These are phyloP conservation scores for Elasticomyces elasticus DNA, from an alignment of 495 filamentous ascomycete species.

Conservation along the genomic window DNA sequence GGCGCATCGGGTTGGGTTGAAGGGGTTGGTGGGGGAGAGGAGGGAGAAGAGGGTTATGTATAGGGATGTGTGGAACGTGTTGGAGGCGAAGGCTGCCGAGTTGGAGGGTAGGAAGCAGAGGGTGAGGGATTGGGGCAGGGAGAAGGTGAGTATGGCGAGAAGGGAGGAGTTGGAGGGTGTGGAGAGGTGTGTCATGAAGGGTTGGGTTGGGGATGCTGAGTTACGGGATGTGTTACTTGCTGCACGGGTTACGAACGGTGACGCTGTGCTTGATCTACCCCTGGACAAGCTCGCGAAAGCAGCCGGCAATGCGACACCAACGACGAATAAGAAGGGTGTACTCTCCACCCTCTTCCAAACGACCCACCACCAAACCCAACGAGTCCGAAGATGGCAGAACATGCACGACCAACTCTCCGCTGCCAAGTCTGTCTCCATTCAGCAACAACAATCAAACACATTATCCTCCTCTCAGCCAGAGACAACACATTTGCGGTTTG, in stretches of 20 bases:
- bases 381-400: conserved; percentile 62
- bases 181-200: conserved; percentile 47
- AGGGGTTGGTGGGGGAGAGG: conserved; percentile 43
- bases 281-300: conserved; percentile 64
- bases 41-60: conserved; percentile 43
- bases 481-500: background rate
- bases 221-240: conserved; percentile 59
- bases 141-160: conserved; percentile 24
- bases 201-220: conserved; percentile 64
- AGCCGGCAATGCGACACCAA: conserved; percentile 44
- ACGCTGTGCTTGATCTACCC: conserved; percentile 44
- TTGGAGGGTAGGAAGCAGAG: conserved; percentile 30
- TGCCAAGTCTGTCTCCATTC: too few relatives aligned
- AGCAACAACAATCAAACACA: too few relatives aligned
- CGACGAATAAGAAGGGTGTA: conserved; percentile 43
- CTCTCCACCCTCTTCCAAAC: conserved; percentile 57
- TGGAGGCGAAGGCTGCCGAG: conserved; percentile 45
- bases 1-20: conserved; percentile 59
- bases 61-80: conserved; percentile 46
- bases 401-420: conserved; percentile 39
- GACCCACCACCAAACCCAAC: conserved; percentile 48
- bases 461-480: background rate
- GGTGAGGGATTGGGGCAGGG: conserved; percentile 30
- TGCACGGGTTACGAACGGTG: conserved; percentile 41
- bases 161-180: conserved; percentile 35